phyloP scores from a whole-genome alignment of 306 rosid species.

The Vigna reflexopilosa region DNA sequence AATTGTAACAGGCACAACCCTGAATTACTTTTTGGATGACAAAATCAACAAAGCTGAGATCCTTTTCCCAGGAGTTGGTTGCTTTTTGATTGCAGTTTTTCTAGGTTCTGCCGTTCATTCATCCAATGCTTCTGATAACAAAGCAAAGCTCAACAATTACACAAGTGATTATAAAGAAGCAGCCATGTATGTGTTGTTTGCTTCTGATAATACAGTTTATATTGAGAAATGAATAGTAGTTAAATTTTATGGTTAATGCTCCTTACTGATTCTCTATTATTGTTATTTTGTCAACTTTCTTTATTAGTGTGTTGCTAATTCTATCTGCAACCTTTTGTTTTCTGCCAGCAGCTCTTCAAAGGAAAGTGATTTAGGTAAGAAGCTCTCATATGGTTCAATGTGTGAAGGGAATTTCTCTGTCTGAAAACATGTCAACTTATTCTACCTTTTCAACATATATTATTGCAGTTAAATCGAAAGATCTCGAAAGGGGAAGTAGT shows the following conservation, averaged over 20 bases:
- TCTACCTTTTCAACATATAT: constrained; percentile 24
- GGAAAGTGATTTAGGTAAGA: constrained; percentile 55
- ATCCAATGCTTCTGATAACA: constrained; percentile 78
- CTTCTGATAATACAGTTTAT: background rate
- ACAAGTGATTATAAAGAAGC: constrained; percentile 46
- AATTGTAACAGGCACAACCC: constrained; percentile 72
- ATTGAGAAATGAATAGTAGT: background rate
- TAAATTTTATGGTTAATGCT: constrained; percentile 3
- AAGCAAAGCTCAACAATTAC: constrained; percentile 63
- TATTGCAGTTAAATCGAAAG: constrained; percentile 47
- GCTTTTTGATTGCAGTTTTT: constrained; percentile 88
- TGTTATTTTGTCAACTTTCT: background rate
- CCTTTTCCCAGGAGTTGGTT: constrained; percentile 89
- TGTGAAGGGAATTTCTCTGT: background rate
- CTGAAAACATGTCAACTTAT: constrained; percentile 21
- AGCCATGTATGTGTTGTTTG: constrained; percentile 53
- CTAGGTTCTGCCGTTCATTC: constrained; percentile 88
- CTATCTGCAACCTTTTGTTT: background rate
- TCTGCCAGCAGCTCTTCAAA: constrained; percentile 46
- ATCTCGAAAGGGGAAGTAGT: constrained; percentile 53
- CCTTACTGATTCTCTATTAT: background rate
- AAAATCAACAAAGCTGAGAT: constrained; percentile 84
- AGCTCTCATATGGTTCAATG: constrained; percentile 1
- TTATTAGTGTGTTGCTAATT: constrained; percentile 25
- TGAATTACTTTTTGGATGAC: constrained; percentile 88